A percentile compares a stretch with the other conserved stretches of the same genome.
Evolutionary conservation across 2,329 filamentous ascomycete species (phyloP).

Genomic region (Fusarium sp.): DNA sequence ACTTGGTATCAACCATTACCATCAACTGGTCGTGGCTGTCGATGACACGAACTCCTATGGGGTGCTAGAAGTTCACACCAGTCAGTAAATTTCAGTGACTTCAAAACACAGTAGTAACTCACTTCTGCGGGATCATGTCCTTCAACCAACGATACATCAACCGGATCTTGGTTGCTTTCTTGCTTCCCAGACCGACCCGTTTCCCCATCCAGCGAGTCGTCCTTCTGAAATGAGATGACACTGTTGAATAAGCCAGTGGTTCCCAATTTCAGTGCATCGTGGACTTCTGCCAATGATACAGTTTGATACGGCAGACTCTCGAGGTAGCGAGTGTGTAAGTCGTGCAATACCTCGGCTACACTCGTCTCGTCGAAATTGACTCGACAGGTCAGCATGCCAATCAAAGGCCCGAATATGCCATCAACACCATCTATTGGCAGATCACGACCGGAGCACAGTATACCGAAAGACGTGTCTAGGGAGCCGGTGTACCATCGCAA

Average conservation of each 20-base stretch:
- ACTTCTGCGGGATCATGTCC: constrained; percentile 11
- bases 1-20: background rate
- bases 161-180: background rate
- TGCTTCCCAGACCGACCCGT: too few species aligned
- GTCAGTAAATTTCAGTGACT: too few species aligned
- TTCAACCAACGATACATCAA: constrained; percentile 4
- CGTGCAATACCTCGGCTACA: background rate
- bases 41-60: constrained; percentile 1
- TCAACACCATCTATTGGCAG: background rate
- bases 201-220: background rate
- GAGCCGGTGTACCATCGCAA: constrained; percentile 13
- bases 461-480: constrained; percentile 10
- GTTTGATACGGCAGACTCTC: constrained; percentile 9
- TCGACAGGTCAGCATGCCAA: constrained; percentile 6
- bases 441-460: constrained; percentile 9
- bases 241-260: constrained; percentile 2
- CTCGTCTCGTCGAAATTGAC: background rate
- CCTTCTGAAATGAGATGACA: constrained; percentile 8
- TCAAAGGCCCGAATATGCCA: constrained; percentile 1
- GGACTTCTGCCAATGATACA: constrained; percentile 7
- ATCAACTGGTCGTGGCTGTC: background rate
- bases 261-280: background rate
- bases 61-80: background rate
- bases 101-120: background rate
- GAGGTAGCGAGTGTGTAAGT: background rate